Evolutionary conservation across 768 basidiomycete genomes (phyloP), one percentile per base, ranked within the genome.

Genomic region (Ephemerocybe angulata): DNA sequence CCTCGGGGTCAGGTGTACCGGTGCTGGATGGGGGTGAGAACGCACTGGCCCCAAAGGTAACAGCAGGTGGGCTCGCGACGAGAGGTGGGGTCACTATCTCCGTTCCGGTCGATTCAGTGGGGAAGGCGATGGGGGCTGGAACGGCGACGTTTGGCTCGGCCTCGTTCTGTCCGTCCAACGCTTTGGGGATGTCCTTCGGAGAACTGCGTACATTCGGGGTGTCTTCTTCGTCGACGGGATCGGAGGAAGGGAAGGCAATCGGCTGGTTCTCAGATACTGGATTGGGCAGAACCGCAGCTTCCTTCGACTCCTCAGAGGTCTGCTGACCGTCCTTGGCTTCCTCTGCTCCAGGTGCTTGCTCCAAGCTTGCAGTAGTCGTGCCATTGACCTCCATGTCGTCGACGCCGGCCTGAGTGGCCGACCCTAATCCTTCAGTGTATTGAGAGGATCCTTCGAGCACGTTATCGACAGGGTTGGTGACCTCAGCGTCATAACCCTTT

Each of bases 1-100:
- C 65, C 3, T 87, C 88, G 1, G 77, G 77, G 62, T 90, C 87
- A 4, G 90, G 88, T 6, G 88, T 83, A n/a, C 81, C 83, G 33
- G 78, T 79, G 28, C 88, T 84, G 2, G 82, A 75, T n/a, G 86
- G 83, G 2, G 86, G 85, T 74, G 43, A 79, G 71, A 47, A 30
- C 46, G 46, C 46, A 48, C 46, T 73, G 15, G 77, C 71, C 56
- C 82, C 85, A 67, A 92, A 92, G 2, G 89, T 88, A 22, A 92
- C 85, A 33, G 72, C 82, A 51, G 70, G 65, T 8, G 61, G 57
- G 33, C 31, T 41, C 24, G 33, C 58, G 58, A 30, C 46, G 22
- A 61, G 35, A 59, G 55, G 52, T 52, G 40, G 40, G 19, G 15
- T 43, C 21, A 38, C 53, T 24, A 46, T 55, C 24, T 58, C 56